A percentile compares a stretch with the other conserved stretches of the same genome.
Evolutionary conservation across 768 basidiomycete genomes (phyloP).

Genomic region (Boletus insuetus): DNA sequence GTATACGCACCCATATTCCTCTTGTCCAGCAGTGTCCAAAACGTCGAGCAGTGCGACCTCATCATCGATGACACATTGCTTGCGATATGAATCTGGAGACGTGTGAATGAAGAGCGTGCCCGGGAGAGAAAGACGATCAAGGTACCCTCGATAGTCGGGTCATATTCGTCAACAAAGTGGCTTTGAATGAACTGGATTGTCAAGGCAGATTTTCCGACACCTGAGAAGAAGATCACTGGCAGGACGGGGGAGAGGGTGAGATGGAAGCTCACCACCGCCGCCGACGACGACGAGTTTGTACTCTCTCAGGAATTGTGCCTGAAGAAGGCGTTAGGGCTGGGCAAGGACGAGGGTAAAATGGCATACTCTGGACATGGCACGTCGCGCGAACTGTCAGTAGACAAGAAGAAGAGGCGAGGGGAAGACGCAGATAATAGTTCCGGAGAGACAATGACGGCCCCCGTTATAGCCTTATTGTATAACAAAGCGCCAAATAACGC

Average conservation of each 20-base stretch:
- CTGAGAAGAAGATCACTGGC: slow-evolving; percentile 13
- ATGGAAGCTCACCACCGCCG: slow-evolving; percentile 76
- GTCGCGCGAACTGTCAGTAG: slow-evolving; percentile 1
- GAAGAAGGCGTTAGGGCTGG: slow-evolving; percentile 2
- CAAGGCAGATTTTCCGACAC: slow-evolving; percentile 79
- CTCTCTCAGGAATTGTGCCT: slow-evolving; percentile 91
- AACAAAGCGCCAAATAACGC: slow-evolving; percentile 24
- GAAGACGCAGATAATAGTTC: slow-evolving; percentile 10
- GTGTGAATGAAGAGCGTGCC: background rate
- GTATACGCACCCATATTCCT: slow-evolving; percentile 86
- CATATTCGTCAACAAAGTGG: slow-evolving; percentile 89
- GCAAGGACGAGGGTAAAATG: background rate
- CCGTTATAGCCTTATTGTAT: slow-evolving; percentile 12
- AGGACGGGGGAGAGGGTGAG: slow-evolving; percentile 27
- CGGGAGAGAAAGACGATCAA: slow-evolving; percentile 6
- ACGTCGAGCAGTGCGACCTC: slow-evolving; percentile 97
- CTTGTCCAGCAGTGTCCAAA: slow-evolving; percentile 95
- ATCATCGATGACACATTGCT: slow-evolving; percentile 97
- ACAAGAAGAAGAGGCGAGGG: background rate
- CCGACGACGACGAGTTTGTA: slow-evolving; percentile 99
- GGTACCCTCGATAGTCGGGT: slow-evolving; percentile 91
- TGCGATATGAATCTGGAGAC: slow-evolving; percentile 84
- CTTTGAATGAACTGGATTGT: slow-evolving; percentile 99
- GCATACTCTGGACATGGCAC: slow-evolving; percentile 32
- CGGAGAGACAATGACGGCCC: background rate